A percentile compares a stretch with the other conserved stretches of the same genome.
Conservation (phyloP, 179 eudicot genomes). For the Silene coronaria region DNA sequence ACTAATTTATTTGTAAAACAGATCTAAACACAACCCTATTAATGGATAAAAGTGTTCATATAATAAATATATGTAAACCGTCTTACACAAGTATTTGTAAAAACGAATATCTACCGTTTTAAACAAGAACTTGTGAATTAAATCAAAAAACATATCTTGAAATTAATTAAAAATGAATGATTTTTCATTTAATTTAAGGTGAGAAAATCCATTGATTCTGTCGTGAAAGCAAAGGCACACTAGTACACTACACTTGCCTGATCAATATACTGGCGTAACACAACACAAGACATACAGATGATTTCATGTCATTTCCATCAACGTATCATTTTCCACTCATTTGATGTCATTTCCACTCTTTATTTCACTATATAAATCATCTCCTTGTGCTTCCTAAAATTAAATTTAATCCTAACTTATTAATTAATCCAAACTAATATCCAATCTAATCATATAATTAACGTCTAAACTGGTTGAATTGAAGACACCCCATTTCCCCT, state of each 20-base stretch:
- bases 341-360: constrained; percentile 13
- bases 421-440: background rate
- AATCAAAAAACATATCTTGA: too few species aligned
- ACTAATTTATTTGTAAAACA: rapidly evolving
- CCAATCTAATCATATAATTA: background rate
- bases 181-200: too few species aligned
- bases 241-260: background rate
- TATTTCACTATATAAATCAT: constrained; percentile 8
- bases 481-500: constrained; percentile 10
- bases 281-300: too few species aligned
- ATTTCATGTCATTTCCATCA: too few species aligned
- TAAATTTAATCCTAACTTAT: background rate
- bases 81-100: too few species aligned
- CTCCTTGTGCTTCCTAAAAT: background rate
- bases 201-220: constrained; percentile 19
- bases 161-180: too few species aligned
- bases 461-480: background rate
- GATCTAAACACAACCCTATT: too few species aligned
- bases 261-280: constrained; percentile 11
- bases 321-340: background rate
- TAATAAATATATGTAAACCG: too few species aligned
- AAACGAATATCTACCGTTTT: too few species aligned
- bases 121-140: too few species aligned
- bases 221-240: constrained; percentile 30
- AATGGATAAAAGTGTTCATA: too few species aligned